A percentile compares a stretch with the other conserved stretches of the same genome.
phyloP scores from a whole-genome alignment of 345 rosid genomes.

The Salix arbutifolia region DNA sequence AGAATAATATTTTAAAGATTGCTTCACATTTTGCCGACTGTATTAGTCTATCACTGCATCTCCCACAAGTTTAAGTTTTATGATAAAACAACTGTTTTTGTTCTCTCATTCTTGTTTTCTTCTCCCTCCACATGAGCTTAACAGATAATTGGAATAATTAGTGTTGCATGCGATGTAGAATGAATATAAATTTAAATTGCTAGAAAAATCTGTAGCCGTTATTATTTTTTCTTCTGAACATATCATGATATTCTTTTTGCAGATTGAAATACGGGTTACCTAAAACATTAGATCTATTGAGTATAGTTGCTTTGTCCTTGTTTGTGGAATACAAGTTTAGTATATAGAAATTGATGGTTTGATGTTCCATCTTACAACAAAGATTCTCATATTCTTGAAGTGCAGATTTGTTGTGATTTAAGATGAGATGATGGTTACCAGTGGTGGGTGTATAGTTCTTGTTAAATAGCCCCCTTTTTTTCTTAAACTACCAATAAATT shows the following conservation, averaged over 20 bases:
- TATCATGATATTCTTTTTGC: not conserved
- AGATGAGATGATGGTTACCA: not conserved
- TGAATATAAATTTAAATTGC: not conserved
- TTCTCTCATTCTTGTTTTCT: not conserved
- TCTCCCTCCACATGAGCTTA: not conserved
- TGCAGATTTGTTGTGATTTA: not conserved
- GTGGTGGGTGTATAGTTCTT: not conserved
- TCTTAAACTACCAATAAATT: slow-evolving; percentile 10
- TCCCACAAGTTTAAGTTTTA: not conserved
- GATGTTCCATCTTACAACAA: not conserved
- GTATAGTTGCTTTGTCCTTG: not conserved
- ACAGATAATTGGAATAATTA: not conserved
- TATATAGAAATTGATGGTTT: not conserved
- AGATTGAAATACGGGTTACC: not conserved
- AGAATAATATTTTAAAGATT: not conserved
- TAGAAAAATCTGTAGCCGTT: not conserved
- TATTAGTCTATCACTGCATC: not conserved
- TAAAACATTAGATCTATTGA: not conserved
- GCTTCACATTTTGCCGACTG: not conserved
- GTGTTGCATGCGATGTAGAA: not conserved
- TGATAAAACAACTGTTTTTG: not conserved
- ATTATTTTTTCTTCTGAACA: not conserved
- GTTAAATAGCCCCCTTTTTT: not conserved
- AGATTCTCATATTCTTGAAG: not conserved
- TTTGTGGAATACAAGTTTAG: not conserved